Evolutionary conservation across 2,329 filamentous ascomycete genomes (phyloP).

Genomic region (Cercospora nicotianae): DNA sequence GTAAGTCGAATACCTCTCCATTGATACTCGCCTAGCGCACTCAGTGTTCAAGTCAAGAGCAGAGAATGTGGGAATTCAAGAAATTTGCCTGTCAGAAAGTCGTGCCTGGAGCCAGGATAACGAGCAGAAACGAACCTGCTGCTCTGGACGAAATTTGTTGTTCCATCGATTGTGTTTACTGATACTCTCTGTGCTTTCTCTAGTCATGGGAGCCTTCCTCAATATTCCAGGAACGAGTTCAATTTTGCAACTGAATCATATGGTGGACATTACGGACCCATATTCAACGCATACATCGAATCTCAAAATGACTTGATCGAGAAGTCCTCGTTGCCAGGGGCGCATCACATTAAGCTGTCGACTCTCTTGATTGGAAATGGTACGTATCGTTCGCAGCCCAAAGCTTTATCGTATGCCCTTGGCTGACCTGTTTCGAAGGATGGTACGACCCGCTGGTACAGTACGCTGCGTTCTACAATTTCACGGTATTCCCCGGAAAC

Average conservation of each 20-base stretch:
- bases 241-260: conserved; percentile 38
- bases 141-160: no score
- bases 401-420: neutral
- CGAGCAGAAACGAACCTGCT: no score
- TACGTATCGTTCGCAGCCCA: neutral
- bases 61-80: neutral
- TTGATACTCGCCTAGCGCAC: no score
- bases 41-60: no score
- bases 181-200: conserved; percentile 53
- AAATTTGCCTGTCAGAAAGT: neutral
- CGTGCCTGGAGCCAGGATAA: neutral
- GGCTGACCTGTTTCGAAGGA: conserved; percentile 27
- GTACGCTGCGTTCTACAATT: conserved; percentile 60
- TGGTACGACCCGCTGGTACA: conserved; percentile 60
- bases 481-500: conserved; percentile 57
- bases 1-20: neutral
- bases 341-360: conserved; percentile 38
- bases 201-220: conserved; percentile 61
- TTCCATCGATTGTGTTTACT: neutral
- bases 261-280: conserved; percentile 36
- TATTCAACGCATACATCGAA: conserved; percentile 37
- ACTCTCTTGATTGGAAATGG: conserved; percentile 46
- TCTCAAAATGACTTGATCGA: conserved; percentile 40
- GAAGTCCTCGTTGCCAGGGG: conserved; percentile 39
- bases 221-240: conserved; percentile 33